Conservation (phyloP, 1,139 yeast genomes). For the Diutina catenulata region DNA sequence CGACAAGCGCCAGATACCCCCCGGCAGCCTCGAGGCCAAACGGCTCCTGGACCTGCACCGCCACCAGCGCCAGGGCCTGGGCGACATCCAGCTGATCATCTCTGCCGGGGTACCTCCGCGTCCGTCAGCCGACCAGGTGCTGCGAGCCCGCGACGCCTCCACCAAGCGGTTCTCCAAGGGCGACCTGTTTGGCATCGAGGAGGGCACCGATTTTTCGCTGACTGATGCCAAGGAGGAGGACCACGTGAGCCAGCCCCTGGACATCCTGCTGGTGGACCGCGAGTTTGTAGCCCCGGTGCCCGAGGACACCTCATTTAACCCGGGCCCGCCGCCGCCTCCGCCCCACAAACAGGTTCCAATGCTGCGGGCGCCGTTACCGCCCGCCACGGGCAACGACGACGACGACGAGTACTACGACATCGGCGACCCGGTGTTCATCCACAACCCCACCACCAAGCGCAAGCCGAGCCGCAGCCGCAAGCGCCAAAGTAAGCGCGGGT, state of each 20-base stretch:
- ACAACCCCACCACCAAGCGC: background rate
- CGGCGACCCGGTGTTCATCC: constrained; percentile 4
- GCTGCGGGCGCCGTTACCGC: background rate
- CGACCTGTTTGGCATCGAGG: background rate
- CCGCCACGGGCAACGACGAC: background rate
- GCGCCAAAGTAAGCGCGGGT: background rate
- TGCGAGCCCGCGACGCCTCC: background rate
- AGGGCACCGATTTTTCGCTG: background rate
- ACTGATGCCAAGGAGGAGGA: background rate
- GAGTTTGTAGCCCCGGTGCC: background rate
- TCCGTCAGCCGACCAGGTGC: constrained; percentile 2
- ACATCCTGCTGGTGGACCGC: too few species aligned
- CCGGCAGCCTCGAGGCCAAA: background rate
- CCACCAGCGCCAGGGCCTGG: too few species aligned
- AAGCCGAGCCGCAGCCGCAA: background rate
- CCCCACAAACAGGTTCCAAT: background rate
- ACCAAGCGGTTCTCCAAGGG: background rate
- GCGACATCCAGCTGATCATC: too few species aligned
- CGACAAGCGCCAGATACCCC: background rate
- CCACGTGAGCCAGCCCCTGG: background rate
- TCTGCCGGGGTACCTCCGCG: constrained; percentile 2
- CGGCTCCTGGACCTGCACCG: too few species aligned
- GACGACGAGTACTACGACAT: constrained; percentile 4
- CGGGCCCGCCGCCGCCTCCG: background rate
- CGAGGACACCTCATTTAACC: background rate